Conservation (phyloP, 257 asterid genomes). For the Solanum peruvianum region DNA sequence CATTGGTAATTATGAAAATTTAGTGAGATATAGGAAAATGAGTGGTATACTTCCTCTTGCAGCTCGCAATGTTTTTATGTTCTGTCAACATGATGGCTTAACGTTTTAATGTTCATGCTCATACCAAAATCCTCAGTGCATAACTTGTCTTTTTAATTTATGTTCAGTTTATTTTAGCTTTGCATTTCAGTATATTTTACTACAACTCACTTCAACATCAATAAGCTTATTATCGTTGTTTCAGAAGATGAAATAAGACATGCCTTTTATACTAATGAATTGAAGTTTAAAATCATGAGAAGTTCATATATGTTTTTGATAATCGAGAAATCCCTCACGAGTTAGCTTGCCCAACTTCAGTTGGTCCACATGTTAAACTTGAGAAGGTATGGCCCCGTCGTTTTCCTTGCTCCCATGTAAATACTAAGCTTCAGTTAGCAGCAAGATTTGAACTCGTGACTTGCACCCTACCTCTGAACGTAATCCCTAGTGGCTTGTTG, state of each 20-base stretch:
- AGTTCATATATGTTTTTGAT: not conserved
- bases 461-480: not conserved
- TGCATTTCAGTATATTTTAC: not conserved
- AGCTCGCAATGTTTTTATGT: not conserved
- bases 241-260: not conserved
- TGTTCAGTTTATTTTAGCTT: not conserved
- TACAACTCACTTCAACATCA: not conserved
- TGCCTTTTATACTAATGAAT: not conserved
- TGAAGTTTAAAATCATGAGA: not conserved
- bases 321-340: not conserved
- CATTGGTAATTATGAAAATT: not conserved
- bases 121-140: not conserved
- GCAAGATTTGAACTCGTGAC: not conserved
- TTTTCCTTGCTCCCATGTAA: not conserved
- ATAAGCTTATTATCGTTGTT: not conserved
- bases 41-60: not conserved
- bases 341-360: not conserved
- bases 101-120: not conserved
- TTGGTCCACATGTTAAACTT: not conserved
- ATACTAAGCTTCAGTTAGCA: not conserved
- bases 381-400: not conserved
- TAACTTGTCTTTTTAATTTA: not conserved
- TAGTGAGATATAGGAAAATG: not conserved
- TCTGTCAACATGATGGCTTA: not conserved
- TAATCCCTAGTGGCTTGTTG: not conserved